These are phyloP conservation scores for Parafenestella ontariensis DNA, from an alignment of 2,329 filamentous ascomycete species.

Conservation along the genomic window DNA sequence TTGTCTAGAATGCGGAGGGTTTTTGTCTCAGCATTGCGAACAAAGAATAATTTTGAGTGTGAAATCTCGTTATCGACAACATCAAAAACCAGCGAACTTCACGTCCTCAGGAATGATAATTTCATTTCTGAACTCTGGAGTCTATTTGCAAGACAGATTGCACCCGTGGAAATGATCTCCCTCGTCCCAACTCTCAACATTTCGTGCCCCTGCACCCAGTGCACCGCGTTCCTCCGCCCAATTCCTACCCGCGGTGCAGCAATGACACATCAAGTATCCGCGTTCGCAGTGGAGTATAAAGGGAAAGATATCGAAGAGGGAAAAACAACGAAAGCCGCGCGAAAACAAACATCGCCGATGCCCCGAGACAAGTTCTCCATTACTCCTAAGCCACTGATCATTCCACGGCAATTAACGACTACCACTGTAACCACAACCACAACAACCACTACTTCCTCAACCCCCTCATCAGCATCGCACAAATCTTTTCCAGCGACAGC, in stretches of 20 bases:
- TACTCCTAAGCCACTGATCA: not conserved
- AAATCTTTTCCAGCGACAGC: not conserved
- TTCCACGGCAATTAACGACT: not conserved
- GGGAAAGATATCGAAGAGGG: not conserved
- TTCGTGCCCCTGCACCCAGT: constrained; percentile 20
- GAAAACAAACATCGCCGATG: not conserved
- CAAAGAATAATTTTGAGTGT: no score
- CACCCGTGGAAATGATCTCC: constrained; percentile 2
- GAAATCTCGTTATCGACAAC: not conserved
- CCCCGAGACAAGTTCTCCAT: not conserved
- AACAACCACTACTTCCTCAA: not conserved
- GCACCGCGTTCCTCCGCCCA: constrained; percentile 17
- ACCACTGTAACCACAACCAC: not conserved
- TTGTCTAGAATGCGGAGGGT: not conserved
- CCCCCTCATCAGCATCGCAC: not conserved
- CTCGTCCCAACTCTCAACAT: constrained; percentile 13
- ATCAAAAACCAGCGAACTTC: not conserved
- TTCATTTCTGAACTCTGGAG: not conserved
- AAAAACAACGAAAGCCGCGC: not conserved
- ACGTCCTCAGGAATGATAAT: not conserved
- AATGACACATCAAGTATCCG: not conserved
- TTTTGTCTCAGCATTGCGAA: not conserved
- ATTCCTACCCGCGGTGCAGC: not conserved
- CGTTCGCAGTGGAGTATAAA: not conserved
- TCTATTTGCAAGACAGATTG: not conserved